phyloP scores from a whole-genome alignment of 2,329 filamentous ascomycete genomes.

The Claviceps maximensis region DNA sequence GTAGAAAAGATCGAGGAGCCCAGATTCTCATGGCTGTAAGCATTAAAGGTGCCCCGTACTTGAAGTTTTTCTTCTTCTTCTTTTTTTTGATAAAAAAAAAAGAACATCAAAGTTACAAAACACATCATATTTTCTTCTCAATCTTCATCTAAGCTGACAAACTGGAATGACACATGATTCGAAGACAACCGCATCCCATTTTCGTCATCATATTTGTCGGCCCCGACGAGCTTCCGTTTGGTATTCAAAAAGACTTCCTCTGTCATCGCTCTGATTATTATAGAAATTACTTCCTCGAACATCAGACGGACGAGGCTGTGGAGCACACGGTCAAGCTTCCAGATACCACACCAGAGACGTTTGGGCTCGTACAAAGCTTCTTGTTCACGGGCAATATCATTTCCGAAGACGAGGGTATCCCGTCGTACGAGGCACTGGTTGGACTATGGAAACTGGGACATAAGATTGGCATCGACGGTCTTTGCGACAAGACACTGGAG shows the following conservation, averaged over 20 bases:
- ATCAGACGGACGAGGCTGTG: conserved; percentile 22
- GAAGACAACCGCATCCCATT: conserved; percentile 36
- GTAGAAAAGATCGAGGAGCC: conserved; percentile 1
- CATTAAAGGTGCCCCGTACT: background rate
- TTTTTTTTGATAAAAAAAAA: background rate
- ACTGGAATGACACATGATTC: background rate
- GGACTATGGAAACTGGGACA: conserved; percentile 43
- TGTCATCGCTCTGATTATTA: conserved; percentile 38
- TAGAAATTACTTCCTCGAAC: conserved; percentile 28
- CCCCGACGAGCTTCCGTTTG: conserved; percentile 38
- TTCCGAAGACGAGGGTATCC: conserved; percentile 26
- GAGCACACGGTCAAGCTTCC: conserved; percentile 39
- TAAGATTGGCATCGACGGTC: conserved; percentile 36
- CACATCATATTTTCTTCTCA: background rate
- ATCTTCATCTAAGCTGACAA: background rate
- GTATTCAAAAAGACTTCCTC: conserved; percentile 45
- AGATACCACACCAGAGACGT: conserved; percentile 34
- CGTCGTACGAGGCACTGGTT: conserved; percentile 41
- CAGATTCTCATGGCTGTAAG: conserved; percentile 27
- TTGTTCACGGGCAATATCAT: conserved; percentile 38
- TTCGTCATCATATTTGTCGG: conserved; percentile 44
- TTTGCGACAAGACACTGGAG: conserved; percentile 42
- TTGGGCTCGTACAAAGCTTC: conserved; percentile 41
- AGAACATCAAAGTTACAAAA: background rate
- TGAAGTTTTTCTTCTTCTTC: too few species aligned